A percentile compares a stretch with the other conserved stretches of the same genome.
phyloP scores from a whole-genome alignment of 805 yeast genomes.

The Metschnikowia amazonensis region DNA sequence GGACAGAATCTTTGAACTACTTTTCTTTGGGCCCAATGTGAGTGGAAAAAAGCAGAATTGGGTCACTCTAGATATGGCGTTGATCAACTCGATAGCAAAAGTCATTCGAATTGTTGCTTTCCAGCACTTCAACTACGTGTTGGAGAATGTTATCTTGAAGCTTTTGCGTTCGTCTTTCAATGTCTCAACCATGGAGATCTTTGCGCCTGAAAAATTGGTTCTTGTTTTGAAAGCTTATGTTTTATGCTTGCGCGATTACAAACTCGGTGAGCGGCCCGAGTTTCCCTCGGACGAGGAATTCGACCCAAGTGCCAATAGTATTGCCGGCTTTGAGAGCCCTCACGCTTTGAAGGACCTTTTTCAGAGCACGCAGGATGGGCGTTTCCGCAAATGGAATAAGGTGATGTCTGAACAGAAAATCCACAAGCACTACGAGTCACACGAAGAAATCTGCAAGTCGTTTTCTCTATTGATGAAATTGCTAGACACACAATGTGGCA shows the following conservation, averaged over 20 bases:
- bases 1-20: constrained; percentile 54
- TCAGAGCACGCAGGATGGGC: constrained; percentile 5
- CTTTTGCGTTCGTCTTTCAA: constrained; percentile 59
- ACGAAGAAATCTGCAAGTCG: constrained; percentile 66
- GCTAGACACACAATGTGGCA: constrained; percentile 54
- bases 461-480: constrained; percentile 53
- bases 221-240: constrained; percentile 69
- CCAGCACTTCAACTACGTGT: constrained; percentile 70
- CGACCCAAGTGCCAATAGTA: constrained; percentile 1
- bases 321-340: constrained; percentile 1
- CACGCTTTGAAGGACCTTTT: constrained; percentile 11
- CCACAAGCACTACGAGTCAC: constrained; percentile 48
- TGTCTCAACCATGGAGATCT: constrained; percentile 54
- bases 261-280: constrained; percentile 54
- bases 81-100: constrained; percentile 66
- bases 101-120: constrained; percentile 75
- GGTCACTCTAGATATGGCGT: constrained; percentile 59
- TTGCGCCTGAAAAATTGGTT: constrained; percentile 66
- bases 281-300: constrained; percentile 59
- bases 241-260: constrained; percentile 62
- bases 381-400: constrained; percentile 21
- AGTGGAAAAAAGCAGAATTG: constrained; percentile 64
- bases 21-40: constrained; percentile 45
- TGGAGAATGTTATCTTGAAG: constrained; percentile 76
- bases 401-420: constrained; percentile 41